Conservation (phyloP, 2,329 filamentous ascomycete genomes). For the Fusarium sambucinum region DNA sequence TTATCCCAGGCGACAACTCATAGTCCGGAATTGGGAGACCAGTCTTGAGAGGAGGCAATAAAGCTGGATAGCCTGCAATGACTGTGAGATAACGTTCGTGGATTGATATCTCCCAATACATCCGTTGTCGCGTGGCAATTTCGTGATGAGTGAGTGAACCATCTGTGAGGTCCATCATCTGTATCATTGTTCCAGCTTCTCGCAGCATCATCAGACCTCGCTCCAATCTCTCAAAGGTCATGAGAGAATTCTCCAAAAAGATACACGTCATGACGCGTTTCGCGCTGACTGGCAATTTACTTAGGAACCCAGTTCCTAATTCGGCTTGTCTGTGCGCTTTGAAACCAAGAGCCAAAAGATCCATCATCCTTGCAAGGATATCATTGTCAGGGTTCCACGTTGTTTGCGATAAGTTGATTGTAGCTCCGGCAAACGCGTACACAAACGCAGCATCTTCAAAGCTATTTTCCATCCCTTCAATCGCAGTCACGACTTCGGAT, state of each 20-base stretch:
- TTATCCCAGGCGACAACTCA: slow-evolving; percentile 51
- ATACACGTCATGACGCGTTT: slow-evolving; percentile 62
- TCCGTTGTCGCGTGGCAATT: slow-evolving; percentile 52
- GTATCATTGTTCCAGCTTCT: slow-evolving; percentile 58
- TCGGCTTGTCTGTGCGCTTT: slow-evolving; percentile 49
- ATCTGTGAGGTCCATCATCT: slow-evolving; percentile 36
- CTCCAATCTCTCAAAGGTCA: slow-evolving; percentile 62
- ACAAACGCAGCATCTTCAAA: slow-evolving; percentile 54
- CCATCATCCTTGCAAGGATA: slow-evolving; percentile 48
- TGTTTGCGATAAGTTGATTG: slow-evolving; percentile 53
- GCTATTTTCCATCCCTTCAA: slow-evolving; percentile 51
- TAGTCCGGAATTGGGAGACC: slow-evolving; percentile 50
- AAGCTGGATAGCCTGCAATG: slow-evolving; percentile 58
- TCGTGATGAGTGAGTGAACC: slow-evolving; percentile 30
- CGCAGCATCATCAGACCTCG: slow-evolving; percentile 63
- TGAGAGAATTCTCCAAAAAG: slow-evolving; percentile 65
- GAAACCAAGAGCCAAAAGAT: slow-evolving; percentile 45
- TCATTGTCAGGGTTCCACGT: slow-evolving; percentile 49
- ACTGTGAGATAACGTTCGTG: slow-evolving; percentile 68
- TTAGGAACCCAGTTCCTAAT: slow-evolving; percentile 47
- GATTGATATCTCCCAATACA: slow-evolving; percentile 69
- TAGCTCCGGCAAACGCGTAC: slow-evolving; percentile 54
- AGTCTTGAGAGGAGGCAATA: slow-evolving; percentile 48
- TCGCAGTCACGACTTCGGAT: slow-evolving; percentile 50
- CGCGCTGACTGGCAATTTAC: slow-evolving; percentile 56